Evolutionary conservation across 2,329 filamentous ascomycete genomes (phyloP).

Genomic region (Xylaria sp.): DNA sequence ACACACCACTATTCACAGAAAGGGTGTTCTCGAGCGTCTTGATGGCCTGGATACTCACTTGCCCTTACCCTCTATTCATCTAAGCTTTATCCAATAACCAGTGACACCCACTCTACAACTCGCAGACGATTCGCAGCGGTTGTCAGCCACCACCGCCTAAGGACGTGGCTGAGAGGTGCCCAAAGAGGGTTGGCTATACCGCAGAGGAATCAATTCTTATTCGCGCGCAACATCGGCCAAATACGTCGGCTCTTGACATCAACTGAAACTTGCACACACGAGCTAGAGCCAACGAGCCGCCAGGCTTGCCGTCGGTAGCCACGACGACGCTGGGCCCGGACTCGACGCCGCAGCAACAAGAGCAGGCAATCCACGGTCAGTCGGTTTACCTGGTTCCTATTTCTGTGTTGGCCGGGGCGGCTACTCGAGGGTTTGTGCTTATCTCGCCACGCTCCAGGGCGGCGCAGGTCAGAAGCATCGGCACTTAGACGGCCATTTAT

Average conservation of each 20-base stretch:
- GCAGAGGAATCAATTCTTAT: slow-evolving; percentile 21
- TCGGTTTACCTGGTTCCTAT: slow-evolving; percentile 3
- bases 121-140: neutral
- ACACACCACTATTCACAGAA: neutral
- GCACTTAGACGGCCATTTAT: neutral
- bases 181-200: slow-evolving; percentile 9
- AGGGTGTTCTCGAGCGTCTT: slow-evolving; percentile 2
- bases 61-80: neutral
- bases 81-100: slow-evolving; percentile 7
- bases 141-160: slow-evolving; percentile 23
- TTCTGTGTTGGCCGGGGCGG: neutral
- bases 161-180: slow-evolving; percentile 28
- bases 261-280: slow-evolving; percentile 4
- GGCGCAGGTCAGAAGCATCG: neutral
- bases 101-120: neutral
- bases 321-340: neutral
- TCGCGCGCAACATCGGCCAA: slow-evolving; percentile 28
- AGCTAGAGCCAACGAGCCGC: slow-evolving; percentile 7
- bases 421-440: slow-evolving; percentile 6
- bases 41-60: neutral
- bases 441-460: slow-evolving; percentile 5
- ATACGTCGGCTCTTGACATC: slow-evolving; percentile 9
- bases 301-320: slow-evolving; percentile 21
- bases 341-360: neutral
- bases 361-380: neutral